Evolutionary conservation across 164 flowering plant genomes (phyloP), one percentile per base, ranked within the genome.

Genomic region (Malania oleifera): DNA sequence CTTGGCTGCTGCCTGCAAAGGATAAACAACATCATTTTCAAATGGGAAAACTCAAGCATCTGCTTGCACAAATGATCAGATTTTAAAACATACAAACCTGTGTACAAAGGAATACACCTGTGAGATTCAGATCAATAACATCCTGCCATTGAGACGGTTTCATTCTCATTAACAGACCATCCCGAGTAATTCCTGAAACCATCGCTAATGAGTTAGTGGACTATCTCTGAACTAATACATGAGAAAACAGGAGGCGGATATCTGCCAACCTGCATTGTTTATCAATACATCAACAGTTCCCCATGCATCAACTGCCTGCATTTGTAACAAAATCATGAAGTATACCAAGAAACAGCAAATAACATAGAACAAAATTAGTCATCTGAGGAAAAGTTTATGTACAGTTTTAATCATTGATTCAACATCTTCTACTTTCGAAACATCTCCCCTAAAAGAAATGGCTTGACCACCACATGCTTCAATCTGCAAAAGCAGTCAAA

Each of bases 1-100:
- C 60, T 88, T 90, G 48, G 97, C 83, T 50, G 96, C 98, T 14
- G 97, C 96, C 98, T 92, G 89, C 77, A 80, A 53, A 59, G 24
- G 63, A 43, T 14, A 55, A 44, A 70, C 20, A 13, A 26, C 38
- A 28, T 50, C 40, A 60, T 61, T 61, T 29, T n/a, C 18, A 28
- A 31, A 41, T 26, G 39, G 38, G 27, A 44, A 17, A 57, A 29
- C 23, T n/a, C n/a, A 35, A 64, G 48, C 45, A 26, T 44, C 52
- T 4, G 23, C 19, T n/a, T n/a, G n/a, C n/a, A n/a, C n/a, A 28
- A 25, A 35, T 13, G 51, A 13, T 23, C n/a, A 26, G 2, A 5
- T 18, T 12, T 13, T 18, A 22, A 41, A 34, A 9, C n/a, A 23
- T 17, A 55, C 57, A 26, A 12, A 58, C 70, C 65, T 67, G 70